phyloP scores from a whole-genome alignment of 78 protist species.

The Planoprotostelium fungivorum region DNA sequence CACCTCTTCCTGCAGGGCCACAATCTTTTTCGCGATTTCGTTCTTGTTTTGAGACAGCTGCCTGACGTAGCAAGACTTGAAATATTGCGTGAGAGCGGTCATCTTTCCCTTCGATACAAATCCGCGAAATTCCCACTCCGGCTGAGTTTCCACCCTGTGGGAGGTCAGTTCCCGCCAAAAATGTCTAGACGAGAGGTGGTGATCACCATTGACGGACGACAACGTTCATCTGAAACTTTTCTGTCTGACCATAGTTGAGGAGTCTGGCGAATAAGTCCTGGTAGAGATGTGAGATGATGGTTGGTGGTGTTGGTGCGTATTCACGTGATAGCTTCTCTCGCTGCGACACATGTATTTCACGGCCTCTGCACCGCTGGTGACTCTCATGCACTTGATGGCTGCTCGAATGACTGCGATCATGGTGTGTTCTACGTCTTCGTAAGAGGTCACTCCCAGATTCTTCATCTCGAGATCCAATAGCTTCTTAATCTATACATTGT shows the following conservation, averaged over 20 bases:
- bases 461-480: neutral
- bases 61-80: neutral
- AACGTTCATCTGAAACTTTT: neutral
- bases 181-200: neutral
- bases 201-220: neutral
- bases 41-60: neutral
- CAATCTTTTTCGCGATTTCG: neutral
- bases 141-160: neutral
- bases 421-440: neutral
- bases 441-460: neutral
- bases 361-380: neutral
- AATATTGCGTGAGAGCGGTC: neutral
- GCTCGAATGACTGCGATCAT: neutral
- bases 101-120: neutral
- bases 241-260: neutral
- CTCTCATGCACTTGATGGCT: neutral
- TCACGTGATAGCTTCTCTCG: neutral
- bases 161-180: neutral
- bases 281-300: too few relatives aligned
- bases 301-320: too few relatives aligned
- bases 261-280: neutral
- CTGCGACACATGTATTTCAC: neutral
- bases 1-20: neutral
- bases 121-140: neutral
- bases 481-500: too few relatives aligned